Evolutionary conservation across 1,139 yeast genomes (phyloP), one percentile per base, ranked within the genome.

Genomic region (Meyerozyma sp.): DNA sequence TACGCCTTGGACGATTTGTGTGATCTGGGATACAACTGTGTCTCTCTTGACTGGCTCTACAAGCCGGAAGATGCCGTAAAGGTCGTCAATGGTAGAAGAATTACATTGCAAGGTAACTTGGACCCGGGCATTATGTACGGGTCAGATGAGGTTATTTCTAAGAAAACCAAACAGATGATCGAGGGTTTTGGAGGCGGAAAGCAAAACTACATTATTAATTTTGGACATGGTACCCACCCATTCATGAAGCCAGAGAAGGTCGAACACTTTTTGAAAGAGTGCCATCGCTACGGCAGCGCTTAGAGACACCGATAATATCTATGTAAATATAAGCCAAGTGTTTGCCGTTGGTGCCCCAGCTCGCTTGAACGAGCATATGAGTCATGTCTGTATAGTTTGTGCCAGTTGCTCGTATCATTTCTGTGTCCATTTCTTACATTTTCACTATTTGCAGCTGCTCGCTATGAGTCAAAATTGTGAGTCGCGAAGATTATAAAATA

Each of bases 151-250:
- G 73, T 77, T 30, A 93, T 94, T 53, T 73, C 93, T 23, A 65
- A 74, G 48, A 90, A 90, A 66, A 96, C 88, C 23, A 87, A 87
- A 65, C 75, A 75, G 50, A 93, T 93, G 98, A 84, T 93, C 50
- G 65, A 74, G 49, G 95, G 93, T 7, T 93, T 93, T 59, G 94
- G 94, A 14, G 95, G 95, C 39, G 97, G 97, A 25, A 90, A 89
- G 62, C 82, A 87, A 59, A 79, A 84, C 58, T 93, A 93, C 66
- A 91, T 93, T 51, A 84, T 91, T 53, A 93, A 93, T 68, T 85
- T 93, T 61, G 98, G 98, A 40, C 98, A 93, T 58, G 98, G 98
- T 26, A 93, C 98, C 28, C 97, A 90, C 62, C 98, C 98, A 21
- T 88, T 87, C 65, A 88, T 93, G 95, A 85, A 88, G 52, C 96